A percentile compares a stretch with the other conserved stretches of the same genome.
Conservation (phyloP, 345 rosid genomes). For the Carallia pectinifolia region DNA sequence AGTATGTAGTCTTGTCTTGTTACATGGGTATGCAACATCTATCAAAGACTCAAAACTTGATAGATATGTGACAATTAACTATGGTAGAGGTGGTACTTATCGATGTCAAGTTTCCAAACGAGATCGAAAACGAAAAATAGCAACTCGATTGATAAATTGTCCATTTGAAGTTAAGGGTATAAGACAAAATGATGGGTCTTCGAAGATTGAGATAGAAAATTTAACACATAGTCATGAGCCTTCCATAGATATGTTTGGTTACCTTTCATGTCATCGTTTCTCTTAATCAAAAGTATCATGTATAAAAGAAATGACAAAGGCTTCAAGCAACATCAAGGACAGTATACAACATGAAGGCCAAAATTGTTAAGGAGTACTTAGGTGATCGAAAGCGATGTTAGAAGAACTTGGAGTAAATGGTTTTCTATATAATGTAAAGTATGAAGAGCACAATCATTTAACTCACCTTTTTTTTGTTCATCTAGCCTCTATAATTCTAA, state of each 20-base stretch:
- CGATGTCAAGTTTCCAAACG: too few species aligned
- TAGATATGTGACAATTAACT: too few species aligned
- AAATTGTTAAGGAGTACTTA: neutral
- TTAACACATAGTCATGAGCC: too few species aligned
- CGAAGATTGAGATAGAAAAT: too few species aligned
- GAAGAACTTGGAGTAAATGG: slow-evolving; percentile 3
- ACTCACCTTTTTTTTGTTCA: slow-evolving; percentile 5
- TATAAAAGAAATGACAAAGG: neutral
- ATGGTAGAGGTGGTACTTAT: too few species aligned
- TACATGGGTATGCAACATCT: too few species aligned
- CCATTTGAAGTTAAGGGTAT: too few species aligned
- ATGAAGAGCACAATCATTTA: neutral
- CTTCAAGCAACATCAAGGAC: neutral
- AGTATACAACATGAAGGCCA: neutral
- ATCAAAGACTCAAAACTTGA: too few species aligned
- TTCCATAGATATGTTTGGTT: neutral
- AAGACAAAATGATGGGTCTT: too few species aligned
- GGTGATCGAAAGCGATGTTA: neutral
- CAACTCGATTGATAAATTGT: too few species aligned
- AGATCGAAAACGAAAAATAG: too few species aligned
- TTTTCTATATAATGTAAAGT: neutral
- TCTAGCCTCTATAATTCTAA: neutral
- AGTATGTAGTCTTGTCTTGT: too few species aligned
- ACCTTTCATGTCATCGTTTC: neutral
- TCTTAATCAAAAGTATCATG: neutral